Conservation (phyloP, 2,329 filamentous ascomycete species). For the Aspergillus sp. region DNA sequence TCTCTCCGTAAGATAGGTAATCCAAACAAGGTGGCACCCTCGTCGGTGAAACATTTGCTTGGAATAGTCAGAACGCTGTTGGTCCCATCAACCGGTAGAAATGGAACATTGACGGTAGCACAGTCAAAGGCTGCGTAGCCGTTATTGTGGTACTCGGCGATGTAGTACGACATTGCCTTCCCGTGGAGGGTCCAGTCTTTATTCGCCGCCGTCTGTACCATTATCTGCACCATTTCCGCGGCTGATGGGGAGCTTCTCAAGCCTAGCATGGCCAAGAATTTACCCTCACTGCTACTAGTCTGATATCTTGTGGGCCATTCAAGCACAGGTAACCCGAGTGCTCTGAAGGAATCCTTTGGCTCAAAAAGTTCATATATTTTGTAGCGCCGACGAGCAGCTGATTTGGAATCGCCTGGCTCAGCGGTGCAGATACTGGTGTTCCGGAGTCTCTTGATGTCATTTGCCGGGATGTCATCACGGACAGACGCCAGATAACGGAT, state of each 20-base stretch:
- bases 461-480: constrained; percentile 77
- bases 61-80: constrained; percentile 65
- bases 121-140: constrained; percentile 68
- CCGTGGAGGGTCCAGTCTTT: constrained; percentile 58
- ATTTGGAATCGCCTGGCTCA: constrained; percentile 57
- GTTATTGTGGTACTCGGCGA: constrained; percentile 75
- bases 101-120: constrained; percentile 54
- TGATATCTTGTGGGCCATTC: constrained; percentile 79
- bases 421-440: constrained; percentile 80
- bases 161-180: constrained; percentile 76
- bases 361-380: constrained; percentile 78
- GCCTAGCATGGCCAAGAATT: constrained; percentile 71
- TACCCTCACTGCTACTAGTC: constrained; percentile 66
- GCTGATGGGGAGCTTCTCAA: constrained; percentile 70
- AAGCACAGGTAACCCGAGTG: constrained; percentile 71
- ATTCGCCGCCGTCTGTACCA: constrained; percentile 61
- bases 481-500: constrained; percentile 94
- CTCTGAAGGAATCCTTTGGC: constrained; percentile 68
- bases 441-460: constrained; percentile 76
- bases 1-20: constrained; percentile 76
- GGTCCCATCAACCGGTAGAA: constrained; percentile 70
- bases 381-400: constrained; percentile 58
- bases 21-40: constrained; percentile 71
- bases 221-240: constrained; percentile 73
- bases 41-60: constrained; percentile 78